These are phyloP conservation scores for Thermochaetoides thermophila DNA, from an alignment of 495 filamentous ascomycete genomes.

Conservation along the genomic window DNA sequence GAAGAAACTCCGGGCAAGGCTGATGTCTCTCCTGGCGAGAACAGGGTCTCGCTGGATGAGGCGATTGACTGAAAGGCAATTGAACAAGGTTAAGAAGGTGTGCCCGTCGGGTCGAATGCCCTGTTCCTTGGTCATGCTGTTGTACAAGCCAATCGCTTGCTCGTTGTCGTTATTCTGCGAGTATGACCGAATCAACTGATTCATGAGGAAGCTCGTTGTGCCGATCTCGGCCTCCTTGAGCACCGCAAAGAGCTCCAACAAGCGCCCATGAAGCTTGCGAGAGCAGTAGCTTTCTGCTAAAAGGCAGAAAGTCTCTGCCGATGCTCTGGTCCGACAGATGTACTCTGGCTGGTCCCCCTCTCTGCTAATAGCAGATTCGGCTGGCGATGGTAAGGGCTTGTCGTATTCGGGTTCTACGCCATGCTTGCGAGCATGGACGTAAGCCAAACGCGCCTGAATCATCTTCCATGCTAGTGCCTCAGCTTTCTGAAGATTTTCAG, in stretches of 20 bases:
- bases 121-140: conserved; percentile 21
- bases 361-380: conserved; percentile 16
- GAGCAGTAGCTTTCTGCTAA: conserved; percentile 57
- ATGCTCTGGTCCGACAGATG: conserved; percentile 34
- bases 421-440: conserved; percentile 27
- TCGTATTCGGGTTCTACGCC: conserved; percentile 3
- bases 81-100: conserved; percentile 56
- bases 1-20: conserved; percentile 41
- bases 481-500: conserved; percentile 40
- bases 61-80: conserved; percentile 29
- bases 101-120: conserved; percentile 45
- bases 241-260: conserved; percentile 41
- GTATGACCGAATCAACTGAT: conserved; percentile 54
- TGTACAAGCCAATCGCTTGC: conserved; percentile 42
- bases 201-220: conserved; percentile 58
- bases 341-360: conserved; percentile 12
- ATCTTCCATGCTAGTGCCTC: conserved; percentile 63
- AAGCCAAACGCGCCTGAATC: conserved; percentile 50
- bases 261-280: conserved; percentile 38
- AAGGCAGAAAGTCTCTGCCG: conserved; percentile 61
- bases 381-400: conserved; percentile 16
- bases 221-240: conserved; percentile 44
- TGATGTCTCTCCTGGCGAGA: conserved; percentile 33
- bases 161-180: conserved; percentile 35
- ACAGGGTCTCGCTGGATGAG: conserved; percentile 23